Evolutionary conservation across 805 yeast genomes (phyloP).

Genomic region (Candida insectorum): DNA sequence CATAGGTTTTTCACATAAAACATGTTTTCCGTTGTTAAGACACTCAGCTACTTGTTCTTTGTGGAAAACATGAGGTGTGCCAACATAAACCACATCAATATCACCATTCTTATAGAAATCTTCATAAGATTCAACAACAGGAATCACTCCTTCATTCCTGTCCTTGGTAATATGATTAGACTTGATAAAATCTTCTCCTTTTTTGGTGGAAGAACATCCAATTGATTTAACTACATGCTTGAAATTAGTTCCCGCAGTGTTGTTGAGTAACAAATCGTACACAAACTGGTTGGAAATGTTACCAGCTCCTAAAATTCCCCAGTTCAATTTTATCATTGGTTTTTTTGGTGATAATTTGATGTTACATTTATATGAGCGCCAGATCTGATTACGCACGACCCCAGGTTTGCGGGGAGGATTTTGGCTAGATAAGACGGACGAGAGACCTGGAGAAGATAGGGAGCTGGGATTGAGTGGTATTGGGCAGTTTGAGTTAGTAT

Average conservation of each 20-base stretch:
- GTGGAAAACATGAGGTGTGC: conserved; percentile 54
- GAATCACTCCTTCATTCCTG: conserved; percentile 24
- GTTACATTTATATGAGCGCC: not conserved
- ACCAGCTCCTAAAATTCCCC: conserved; percentile 53
- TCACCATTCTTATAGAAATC: conserved; percentile 41
- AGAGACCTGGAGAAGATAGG: too few relatives aligned
- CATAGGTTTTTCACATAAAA: conserved; percentile 55
- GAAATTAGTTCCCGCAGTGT: conserved; percentile 18
- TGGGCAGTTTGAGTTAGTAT: too few relatives aligned
- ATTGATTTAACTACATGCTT: conserved; percentile 35
- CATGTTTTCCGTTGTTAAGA: conserved; percentile 44
- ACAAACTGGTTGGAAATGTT: conserved; percentile 45
- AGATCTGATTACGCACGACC: too few relatives aligned
- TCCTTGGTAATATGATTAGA: conserved; percentile 13
- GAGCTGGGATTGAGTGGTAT: too few relatives aligned
- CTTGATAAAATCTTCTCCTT: conserved; percentile 32
- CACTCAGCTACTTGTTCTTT: conserved; percentile 43
- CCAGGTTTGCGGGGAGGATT: too few relatives aligned
- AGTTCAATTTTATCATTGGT: conserved; percentile 16
- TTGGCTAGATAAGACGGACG: too few relatives aligned
- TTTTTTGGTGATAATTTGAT: not conserved
- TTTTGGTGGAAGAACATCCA: conserved; percentile 35
- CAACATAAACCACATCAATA: conserved; percentile 51
- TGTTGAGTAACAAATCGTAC: conserved; percentile 32
- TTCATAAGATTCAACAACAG: conserved; percentile 33